Evolutionary conservation across 306 rosid species (phyloP), one percentile per base, ranked within the genome.

Genomic region (Gleditsia sinensis): DNA sequence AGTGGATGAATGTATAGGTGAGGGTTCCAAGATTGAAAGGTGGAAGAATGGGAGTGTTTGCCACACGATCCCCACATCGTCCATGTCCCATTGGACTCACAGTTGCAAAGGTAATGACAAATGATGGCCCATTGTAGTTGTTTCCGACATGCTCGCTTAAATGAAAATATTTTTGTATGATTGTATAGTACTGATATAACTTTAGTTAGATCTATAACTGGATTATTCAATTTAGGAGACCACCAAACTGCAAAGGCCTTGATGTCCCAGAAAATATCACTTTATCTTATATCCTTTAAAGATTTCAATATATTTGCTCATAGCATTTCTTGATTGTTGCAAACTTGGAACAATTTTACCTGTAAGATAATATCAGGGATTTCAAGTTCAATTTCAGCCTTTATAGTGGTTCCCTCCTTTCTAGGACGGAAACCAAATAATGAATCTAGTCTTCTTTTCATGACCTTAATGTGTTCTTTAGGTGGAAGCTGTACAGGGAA

Each of bases 31-130:
- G 95, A 85, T 76, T 90, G 73, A 90, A 91, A 72, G 98, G 98
- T 78, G 87, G 81, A 85, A 90, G 67, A 71, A 83, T 83, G 86
- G 98, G 98, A 83, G 87, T 94, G 72, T 91, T 91, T 84, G 97
- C 93, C 17, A 94, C 98, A 3, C 79, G 98, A 78, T 86, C 97
- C 57, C 98, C 98, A 74, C 98, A 94, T 73, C 89, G 98, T 66
- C 94, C 94, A 19, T 94, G 96, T 77, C 98, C 98, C 80, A 91
- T 94, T 78, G 98, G 98, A 76, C 92, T 91, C 70, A 88, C 96
- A 14, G 90, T 94, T 83, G 97, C 97, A 6, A 94, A 87, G 97
- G 98, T 89, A 78, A 70, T 80, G 43, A 39, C 6, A 49, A 28
- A 51, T 61, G 33, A 67, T 75, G 37, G 73, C 37, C 40, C 36